Evolutionary conservation across 164 flowering plant genomes (phyloP), one percentile per base, ranked within the genome.

Genomic region (Pachysandra terminalis): DNA sequence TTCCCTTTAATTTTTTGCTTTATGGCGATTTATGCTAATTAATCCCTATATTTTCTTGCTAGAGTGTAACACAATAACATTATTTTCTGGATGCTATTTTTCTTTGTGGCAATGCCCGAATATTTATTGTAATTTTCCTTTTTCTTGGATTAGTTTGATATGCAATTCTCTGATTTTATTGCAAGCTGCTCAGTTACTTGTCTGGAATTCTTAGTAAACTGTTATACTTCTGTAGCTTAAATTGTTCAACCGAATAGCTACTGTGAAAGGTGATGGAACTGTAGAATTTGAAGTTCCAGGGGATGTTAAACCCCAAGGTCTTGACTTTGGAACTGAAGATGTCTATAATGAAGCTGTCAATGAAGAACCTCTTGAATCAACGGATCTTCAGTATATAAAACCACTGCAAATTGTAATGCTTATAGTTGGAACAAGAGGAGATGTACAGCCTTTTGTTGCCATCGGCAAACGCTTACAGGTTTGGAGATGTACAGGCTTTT

Each of bases 401-500:
- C 99, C 98, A 15, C 27, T 94, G 71, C 96, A 91, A 76, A 90
- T 94, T 66, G 97, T 94, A 61, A 84, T 94, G 80, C 91, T 94
- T 65, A 94, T 94, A 74, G 98, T 94, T 77, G 98, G 98, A 59
- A 94, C 98, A 59, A 90, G 97, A 28, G 98, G 98, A 67, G 98
- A 94, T 84, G 98, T 94, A 48, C 98, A 94, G 73, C 98, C 97
- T 25, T 94, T 94, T 82, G 55, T 88, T 78, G 98, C 98, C 26
- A 94, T 94, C 77, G 98, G 96, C 49, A 94, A 94, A 78, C 83
- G 86, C 27, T 80, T 94, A 66, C 98, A 94, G 97, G 98, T 93
- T 69, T 59, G 28, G 37, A 48, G n/a, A n/a, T n/a, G n/a, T n/a
- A n/a, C n/a, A n/a, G 22, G 37, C 26, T 51, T 56, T 61, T 10